Percentiles rank a stretch among this genome's conserved stretches.
These are phyloP conservation scores for Aaosphaeria pasadenensis DNA, from an alignment of 2,329 filamentous ascomycete species.

Conservation along the genomic window DNA sequence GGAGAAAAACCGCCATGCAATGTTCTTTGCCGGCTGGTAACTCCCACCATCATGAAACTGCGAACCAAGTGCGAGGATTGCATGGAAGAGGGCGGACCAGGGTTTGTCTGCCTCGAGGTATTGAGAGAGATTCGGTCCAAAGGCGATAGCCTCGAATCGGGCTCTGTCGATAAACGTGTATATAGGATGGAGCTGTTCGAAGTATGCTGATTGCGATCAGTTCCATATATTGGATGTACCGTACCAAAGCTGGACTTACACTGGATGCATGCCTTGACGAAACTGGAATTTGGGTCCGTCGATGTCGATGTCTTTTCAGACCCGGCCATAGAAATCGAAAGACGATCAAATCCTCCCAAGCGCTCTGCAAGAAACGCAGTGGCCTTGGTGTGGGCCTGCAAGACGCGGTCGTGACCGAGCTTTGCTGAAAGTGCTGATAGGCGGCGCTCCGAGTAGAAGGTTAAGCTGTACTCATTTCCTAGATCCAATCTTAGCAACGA, in stretches of 20 bases:
- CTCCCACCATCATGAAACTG: conserved; percentile 34
- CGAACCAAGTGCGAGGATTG: conserved; percentile 38
- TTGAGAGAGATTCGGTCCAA: conserved; percentile 20
- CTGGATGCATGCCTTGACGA: not conserved
- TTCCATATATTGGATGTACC: not conserved
- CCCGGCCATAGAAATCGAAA: too few relatives aligned
- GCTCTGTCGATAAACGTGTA: conserved; percentile 42
- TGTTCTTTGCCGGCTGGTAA: conserved; percentile 40
- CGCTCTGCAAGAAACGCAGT: not conserved
- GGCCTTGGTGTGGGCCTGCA: not conserved
- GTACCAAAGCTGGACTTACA: not conserved
- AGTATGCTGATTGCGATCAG: conserved; percentile 31
- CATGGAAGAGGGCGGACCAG: conserved; percentile 40
- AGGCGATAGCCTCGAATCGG: conserved; percentile 34
- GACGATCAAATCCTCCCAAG: too few relatives aligned
- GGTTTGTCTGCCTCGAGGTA: conserved; percentile 24
- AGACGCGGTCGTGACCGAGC: not conserved
- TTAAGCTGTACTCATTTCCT: not conserved
- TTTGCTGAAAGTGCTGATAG: not conserved
- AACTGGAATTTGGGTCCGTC: not conserved
- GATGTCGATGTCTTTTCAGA: too few relatives aligned
- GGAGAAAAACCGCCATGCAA: conserved; percentile 41
- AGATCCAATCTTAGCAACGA: not conserved
- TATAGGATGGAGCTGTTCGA: conserved; percentile 38
- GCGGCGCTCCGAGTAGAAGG: not conserved